phyloP scores from a whole-genome alignment of 139 green algal species.

The Tetradesmus obliquus region DNA sequence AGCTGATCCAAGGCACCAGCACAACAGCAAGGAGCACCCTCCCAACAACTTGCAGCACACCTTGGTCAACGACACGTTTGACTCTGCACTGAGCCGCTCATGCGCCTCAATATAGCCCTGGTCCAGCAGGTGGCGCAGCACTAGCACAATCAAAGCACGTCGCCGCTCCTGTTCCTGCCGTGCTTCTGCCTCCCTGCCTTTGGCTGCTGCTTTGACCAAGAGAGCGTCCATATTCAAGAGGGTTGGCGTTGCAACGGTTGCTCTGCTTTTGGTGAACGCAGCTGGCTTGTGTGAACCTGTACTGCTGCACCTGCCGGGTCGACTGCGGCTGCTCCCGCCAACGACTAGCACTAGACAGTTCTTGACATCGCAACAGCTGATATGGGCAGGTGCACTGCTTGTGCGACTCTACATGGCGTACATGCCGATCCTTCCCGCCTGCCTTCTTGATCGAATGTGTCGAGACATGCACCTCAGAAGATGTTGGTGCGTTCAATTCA shows the following conservation, averaged over 20 bases:
- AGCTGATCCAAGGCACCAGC: neutral
- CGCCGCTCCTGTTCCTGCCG: slow-evolving; percentile 50
- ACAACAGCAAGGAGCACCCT: too few species aligned
- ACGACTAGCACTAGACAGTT: too few species aligned
- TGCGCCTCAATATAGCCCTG: slow-evolving; percentile 63
- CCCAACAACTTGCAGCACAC: slow-evolving; percentile 4
- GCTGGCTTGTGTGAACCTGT: neutral
- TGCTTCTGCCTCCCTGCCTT: slow-evolving; percentile 4
- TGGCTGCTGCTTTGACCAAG: slow-evolving; percentile 15
- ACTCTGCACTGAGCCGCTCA: slow-evolving; percentile 65
- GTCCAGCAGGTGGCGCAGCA: slow-evolving; percentile 69
- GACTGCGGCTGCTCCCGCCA: neutral
- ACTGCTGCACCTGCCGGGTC: neutral
- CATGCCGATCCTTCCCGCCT: neutral
- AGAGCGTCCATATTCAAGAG: slow-evolving; percentile 3
- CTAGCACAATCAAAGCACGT: slow-evolving; percentile 64
- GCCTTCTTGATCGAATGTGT: neutral
- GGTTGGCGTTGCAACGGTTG: neutral
- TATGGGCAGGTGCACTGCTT: too few species aligned
- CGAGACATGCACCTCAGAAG: neutral
- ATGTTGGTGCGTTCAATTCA: too few species aligned
- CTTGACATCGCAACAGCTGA: too few species aligned
- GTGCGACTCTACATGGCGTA: neutral
- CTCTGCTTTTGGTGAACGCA: neutral
- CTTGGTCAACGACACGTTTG: slow-evolving; percentile 63